These are phyloP conservation scores for Xylaria castorea DNA, from an alignment of 495 filamentous ascomycete species.

Conservation along the genomic window DNA sequence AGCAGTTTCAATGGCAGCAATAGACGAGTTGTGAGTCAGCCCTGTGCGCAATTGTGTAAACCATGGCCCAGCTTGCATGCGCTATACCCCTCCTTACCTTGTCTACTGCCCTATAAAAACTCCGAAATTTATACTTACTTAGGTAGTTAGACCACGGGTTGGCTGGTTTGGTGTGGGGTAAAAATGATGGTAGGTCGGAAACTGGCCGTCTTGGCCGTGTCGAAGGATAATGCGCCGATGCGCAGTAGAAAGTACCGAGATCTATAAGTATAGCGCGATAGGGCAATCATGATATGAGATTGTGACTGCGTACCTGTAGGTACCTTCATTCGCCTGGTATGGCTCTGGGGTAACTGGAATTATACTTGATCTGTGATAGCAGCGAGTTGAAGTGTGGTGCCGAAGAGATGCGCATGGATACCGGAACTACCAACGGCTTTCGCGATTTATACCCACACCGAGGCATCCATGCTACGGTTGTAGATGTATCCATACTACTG, in stretches of 20 bases:
- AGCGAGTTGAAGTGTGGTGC: background rate
- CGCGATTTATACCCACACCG: background rate
- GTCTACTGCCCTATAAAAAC: background rate
- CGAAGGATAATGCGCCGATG: background rate
- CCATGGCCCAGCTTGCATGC: background rate
- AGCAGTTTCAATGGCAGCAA: background rate
- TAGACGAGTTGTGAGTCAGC: constrained; percentile 16
- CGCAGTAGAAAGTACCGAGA: constrained; percentile 2
- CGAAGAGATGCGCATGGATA: background rate
- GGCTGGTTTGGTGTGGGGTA: constrained; percentile 20
- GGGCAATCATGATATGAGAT: background rate
- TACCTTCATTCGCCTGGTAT: background rate
- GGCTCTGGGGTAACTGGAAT: background rate
- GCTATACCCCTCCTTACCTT: background rate
- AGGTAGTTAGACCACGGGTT: background rate
- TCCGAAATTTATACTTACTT: background rate
- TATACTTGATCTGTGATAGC: background rate
- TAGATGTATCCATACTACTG: background rate
- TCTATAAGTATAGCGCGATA: background rate
- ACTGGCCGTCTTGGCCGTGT: background rate
- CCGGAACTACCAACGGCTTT: background rate
- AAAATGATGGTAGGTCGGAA: constrained; percentile 24
- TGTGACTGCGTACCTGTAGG: background rate
- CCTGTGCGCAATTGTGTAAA: constrained; percentile 9
- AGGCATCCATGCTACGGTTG: background rate